Base-by-base conservation (phyloP, 139 green algal species). In the Coccomyxa sp. region DNA sequence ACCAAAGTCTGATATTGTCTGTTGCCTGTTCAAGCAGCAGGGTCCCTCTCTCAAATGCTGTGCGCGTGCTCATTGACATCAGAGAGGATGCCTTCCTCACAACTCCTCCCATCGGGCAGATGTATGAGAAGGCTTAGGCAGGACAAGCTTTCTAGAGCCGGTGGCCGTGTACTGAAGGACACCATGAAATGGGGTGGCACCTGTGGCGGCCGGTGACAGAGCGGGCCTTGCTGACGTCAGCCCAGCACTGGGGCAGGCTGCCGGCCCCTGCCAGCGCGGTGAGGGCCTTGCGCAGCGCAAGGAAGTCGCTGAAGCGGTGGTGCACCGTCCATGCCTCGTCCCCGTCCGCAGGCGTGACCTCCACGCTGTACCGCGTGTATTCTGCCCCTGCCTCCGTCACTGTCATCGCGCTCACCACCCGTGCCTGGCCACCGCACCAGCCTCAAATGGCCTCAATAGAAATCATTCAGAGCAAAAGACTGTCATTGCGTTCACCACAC, bases 181-280 rank as follows among this genome's bases (percentile, higher is more conserved):
- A 51, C 38, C 38, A 51, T 11, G 38, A 7, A 51, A 51, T 3
- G 38, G 38, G 38, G 38, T 51, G 60, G 23, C 79, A 77, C 79
- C 79, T 77, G 79, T 45, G 32, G 13, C 25, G 58, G 79, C 79
- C 79, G 28, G 79, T 82, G 60, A 82, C 63, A 32, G 79, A 82
- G 30, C 79, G 79, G 10, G 79, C 79, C 17, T 51, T 71, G 79
- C 60, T 63, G 30, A 82, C 11, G 63, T 82, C 23, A 21, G 10
- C 13, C 79, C 79, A 82, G 10, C 51, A 77, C 10, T 25, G 15
- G 13, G 79, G 79, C 60, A 82, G 79, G 16, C 21, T 51, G 15
- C 13, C 79, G 13, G 63, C 1, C 18, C 58, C 58, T 13, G 15
- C 60, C 17, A 75, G 51, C 60, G 15, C 60, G 4, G 28, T 75